These are phyloP conservation scores for Exophiala calicioides DNA, from an alignment of 2,329 filamentous ascomycete species.

Conservation along the genomic window DNA sequence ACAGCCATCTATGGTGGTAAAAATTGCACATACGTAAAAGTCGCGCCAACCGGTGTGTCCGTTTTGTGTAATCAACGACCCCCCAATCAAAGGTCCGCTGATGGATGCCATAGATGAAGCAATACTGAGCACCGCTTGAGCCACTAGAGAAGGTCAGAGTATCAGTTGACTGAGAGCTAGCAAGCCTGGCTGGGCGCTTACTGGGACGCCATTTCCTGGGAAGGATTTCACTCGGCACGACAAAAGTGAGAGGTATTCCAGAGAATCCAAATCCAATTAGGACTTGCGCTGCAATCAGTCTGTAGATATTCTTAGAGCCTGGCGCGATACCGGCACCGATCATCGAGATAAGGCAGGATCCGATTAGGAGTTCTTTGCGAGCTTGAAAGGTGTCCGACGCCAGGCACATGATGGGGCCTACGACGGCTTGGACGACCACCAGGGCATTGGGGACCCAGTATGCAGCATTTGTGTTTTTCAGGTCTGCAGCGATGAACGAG, in stretches of 20 bases:
- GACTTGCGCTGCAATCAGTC: conserved; percentile 25
- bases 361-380: conserved; percentile 25
- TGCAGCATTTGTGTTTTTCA: conserved; percentile 19
- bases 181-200: too few species aligned
- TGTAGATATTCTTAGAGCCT: conserved; percentile 22
- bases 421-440: conserved; percentile 27
- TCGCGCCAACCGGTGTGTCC: conserved; percentile 23
- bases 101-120: conserved; percentile 22
- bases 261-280: conserved; percentile 29
- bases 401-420: conserved; percentile 24
- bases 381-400: conserved; percentile 29
- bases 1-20: too few species aligned
- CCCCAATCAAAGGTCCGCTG: conserved; percentile 22
- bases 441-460: conserved; percentile 27
- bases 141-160: too few species aligned
- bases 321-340: conserved; percentile 26
- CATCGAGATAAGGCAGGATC: conserved; percentile 18
- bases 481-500: conserved; percentile 17
- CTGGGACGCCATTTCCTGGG: conserved; percentile 28
- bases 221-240: conserved; percentile 27
- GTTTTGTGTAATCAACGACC: conserved; percentile 17
- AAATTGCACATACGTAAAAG: too few species aligned
- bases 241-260: conserved; percentile 23
- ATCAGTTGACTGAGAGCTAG: too few species aligned
- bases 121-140: conserved; percentile 24